Evolutionary conservation across 2,329 filamentous ascomycete species (phyloP), one percentile per base, ranked within the genome.

Genomic region (Fusarium hainanense): DNA sequence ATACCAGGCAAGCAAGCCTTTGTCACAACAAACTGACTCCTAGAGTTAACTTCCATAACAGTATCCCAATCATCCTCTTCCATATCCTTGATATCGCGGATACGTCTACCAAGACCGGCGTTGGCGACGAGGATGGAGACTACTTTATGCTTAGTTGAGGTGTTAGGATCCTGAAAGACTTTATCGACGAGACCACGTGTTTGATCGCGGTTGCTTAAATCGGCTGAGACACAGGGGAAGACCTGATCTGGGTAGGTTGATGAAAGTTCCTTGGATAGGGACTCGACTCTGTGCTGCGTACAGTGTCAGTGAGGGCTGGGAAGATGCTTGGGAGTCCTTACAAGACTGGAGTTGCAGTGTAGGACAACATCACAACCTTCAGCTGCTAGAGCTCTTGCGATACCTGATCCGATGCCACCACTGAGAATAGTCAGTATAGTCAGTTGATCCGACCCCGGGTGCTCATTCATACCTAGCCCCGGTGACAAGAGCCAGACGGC

Each of bases 11-110:
- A 44, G 32, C 78, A 79, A 2, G 71, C 72, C 54, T 77, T 78
- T 12, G 76, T 77, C 4, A 80, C 73, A 8, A 79, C 77, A 43
- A 80, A 79, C 44, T 79, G 77, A 49, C 78, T 78, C 11, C 78
- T 65, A 1, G 76, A 41, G 48, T 80, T 79, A 32, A 80, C 73
- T 34, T 79, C 78, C 70, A 80, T 76, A 34, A 79, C 71, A 30
- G 76, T 66, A 57, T 80, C 79, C 78, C 79, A 80, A 44, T 79
- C 77, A 8, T 79, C 77, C 54, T 80, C 79, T 42, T 66, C 69
- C 9, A 80, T 79, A 12, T 80, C 72, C 3, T 69, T 63, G 6
- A 77, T 65, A 23, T 80, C 77, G 3, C 79, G 74, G 18, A 80
- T 79, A 1, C 79, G 75, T 10, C 70, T 77, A 0, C 78, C 78